Conservation (phyloP, 164 flowering plant genomes). For the Stephania yunnanensis region DNA sequence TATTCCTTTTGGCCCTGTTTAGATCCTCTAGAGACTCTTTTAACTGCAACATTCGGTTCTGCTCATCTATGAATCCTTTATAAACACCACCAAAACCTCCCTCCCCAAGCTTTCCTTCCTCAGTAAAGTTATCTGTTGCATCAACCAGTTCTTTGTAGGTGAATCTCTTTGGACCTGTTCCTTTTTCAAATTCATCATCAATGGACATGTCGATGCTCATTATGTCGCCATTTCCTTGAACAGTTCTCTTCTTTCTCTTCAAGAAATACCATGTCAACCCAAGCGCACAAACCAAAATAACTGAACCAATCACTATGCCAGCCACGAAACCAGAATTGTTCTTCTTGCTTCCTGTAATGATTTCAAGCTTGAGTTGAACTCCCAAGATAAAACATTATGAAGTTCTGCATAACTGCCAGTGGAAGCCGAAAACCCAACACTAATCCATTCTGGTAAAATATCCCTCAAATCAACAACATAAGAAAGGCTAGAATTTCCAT, state of each 20-base stretch:
- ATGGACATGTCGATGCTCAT: constrained; percentile 15
- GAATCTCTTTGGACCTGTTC: constrained; percentile 37
- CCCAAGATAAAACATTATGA: constrained; percentile 49
- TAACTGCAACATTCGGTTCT: constrained; percentile 27
- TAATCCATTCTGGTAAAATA: constrained; percentile 35
- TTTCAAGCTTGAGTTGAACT: constrained; percentile 39
- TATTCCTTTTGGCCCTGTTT: constrained; percentile 48
- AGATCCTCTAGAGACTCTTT: constrained; percentile 33
- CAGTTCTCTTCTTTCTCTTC: constrained; percentile 10
- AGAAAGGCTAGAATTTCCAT: constrained; percentile 28
- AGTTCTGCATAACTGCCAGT: constrained; percentile 40
- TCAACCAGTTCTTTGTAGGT: constrained; percentile 20
- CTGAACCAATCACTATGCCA: constrained; percentile 16
- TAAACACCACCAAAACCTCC: constrained; percentile 33
- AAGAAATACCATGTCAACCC: constrained; percentile 10
- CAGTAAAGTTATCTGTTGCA: constrained; percentile 27
- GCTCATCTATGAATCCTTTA: constrained; percentile 26
- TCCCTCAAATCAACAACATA: constrained; percentile 36
- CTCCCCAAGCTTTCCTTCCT: constrained; percentile 35
- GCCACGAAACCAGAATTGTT: neutral
- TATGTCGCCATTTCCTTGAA: neutral
- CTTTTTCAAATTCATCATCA: constrained; percentile 33
- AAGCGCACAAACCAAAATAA: constrained; percentile 6
- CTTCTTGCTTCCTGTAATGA: neutral
- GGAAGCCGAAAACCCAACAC: constrained; percentile 64